Evolutionary conservation across 2,329 filamentous ascomycete species (phyloP).

Genomic region (Knufia petricola): DNA sequence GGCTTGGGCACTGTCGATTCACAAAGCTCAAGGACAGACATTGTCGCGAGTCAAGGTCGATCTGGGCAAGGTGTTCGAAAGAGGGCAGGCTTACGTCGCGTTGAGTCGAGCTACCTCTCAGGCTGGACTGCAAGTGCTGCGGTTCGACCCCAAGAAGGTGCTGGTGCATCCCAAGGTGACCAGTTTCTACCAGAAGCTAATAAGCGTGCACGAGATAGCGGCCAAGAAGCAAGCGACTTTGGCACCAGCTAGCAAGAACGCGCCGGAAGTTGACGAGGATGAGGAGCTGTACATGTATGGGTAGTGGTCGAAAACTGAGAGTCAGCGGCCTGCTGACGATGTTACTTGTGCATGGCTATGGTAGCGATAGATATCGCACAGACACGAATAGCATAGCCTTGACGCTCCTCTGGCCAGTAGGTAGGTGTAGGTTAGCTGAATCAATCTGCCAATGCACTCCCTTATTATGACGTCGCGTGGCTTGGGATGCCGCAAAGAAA

Average conservation of each 20-base stretch:
- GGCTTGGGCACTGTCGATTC: slow-evolving; percentile 93
- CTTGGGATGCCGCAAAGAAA: neutral
- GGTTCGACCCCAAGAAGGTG: slow-evolving; percentile 83
- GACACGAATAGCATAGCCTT: neutral
- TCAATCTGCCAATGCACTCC: neutral
- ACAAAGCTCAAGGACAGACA: slow-evolving; percentile 95
- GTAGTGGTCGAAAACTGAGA: neutral
- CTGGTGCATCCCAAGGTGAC: slow-evolving; percentile 86
- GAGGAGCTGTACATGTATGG: slow-evolving; percentile 39
- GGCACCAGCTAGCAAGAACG: slow-evolving; percentile 18
- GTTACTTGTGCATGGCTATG: neutral
- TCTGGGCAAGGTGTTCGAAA: slow-evolving; percentile 84
- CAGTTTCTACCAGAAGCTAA: slow-evolving; percentile 74
- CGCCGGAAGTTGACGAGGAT: slow-evolving; percentile 25
- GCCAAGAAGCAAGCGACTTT: slow-evolving; percentile 22
- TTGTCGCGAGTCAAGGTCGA: slow-evolving; percentile 91
- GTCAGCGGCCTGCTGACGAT: neutral
- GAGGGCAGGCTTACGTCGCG: slow-evolving; percentile 94
- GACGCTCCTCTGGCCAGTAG: no score
- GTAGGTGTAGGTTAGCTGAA: neutral
- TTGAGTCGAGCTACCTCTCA: slow-evolving; percentile 86
- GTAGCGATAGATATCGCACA: neutral
- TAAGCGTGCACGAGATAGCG: slow-evolving; percentile 53
- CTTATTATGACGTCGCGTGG: slow-evolving; percentile 6
- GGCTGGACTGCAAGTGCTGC: slow-evolving; percentile 72